Evolutionary conservation across 768 basidiomycete species (phyloP), one percentile per base, ranked within the genome.

Genomic region (Rhizopogon sp.): DNA sequence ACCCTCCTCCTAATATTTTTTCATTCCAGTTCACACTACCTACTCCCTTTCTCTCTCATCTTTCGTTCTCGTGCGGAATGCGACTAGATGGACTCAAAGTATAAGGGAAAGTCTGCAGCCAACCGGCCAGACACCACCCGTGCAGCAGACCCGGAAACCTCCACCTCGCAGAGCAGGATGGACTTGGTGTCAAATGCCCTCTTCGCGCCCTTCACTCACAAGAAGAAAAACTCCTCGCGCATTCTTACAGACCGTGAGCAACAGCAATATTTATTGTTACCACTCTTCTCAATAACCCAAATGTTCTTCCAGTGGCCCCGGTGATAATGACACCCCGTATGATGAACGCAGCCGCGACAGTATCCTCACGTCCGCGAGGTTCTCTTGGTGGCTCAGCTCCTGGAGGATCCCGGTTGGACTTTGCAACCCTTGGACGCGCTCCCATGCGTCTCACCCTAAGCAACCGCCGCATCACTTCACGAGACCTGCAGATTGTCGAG

Each of bases 301-400:
- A 51, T 60, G 54, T 49, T 47, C 64, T 85, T 47, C 0, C 49
- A 69, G 92, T 94, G 67, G 91, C 91, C 13, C 91, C 91, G 11
- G 85, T 86, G 57, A 90, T 94, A 62, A 91, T 94, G 90, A 93
- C 90, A 2, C 91, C 92, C 22, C 78, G 84, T 54, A 86, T 93
- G 82, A 81, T 92, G 57, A 82, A 79, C 56, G 80, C 83, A 20
- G 79, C 87, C 6, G 78, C 87, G 3, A 84, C 84, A n/a, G 80
- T 82, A 3, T 80, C 84, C n/a, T 78, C 84, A 28, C 73, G 80
- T 41, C 58, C 77, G 2, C 70, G 72, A 43, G 62, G 64, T 6
- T 57, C 69, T 16, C 59, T 72, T 40, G 69, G 74, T 43, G 72
- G 68, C 43, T 16, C 56, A 25, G 61, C 53, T 43, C 17, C 39